phyloP scores from a whole-genome alignment of 352 stramenopile species.

The Globisporangium rhizosaccharum region DNA sequence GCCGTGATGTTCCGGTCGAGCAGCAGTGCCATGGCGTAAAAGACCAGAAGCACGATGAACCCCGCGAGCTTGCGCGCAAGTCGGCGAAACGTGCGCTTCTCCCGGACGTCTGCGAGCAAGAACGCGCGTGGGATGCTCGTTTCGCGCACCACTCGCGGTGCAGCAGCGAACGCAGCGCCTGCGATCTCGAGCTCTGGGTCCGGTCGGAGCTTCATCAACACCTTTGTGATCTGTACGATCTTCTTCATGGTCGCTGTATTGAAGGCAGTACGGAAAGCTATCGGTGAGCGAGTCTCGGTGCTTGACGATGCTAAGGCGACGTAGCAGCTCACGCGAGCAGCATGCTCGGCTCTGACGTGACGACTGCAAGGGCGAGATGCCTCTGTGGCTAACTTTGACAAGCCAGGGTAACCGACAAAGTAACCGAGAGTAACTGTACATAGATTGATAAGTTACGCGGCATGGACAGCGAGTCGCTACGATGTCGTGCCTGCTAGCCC shows the following conservation, averaged over 20 bases:
- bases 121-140: constrained; percentile 40
- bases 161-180: neutral
- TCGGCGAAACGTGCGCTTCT: constrained; percentile 60
- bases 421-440: neutral
- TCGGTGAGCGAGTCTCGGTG: neutral
- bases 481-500: too few species aligned
- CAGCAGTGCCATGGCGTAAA: constrained; percentile 51
- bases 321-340: too few species aligned
- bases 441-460: neutral
- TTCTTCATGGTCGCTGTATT: constrained; percentile 11
- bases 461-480: too few species aligned
- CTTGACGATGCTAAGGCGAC: too few species aligned
- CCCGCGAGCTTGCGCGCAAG: constrained; percentile 50
- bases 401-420: too few species aligned
- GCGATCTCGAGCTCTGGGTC: neutral
- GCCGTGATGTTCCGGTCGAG: constrained; percentile 60
- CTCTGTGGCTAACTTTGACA: too few species aligned
- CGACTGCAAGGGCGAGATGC: too few species aligned
- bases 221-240: constrained; percentile 8
- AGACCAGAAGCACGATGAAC: constrained; percentile 51
- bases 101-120: constrained; percentile 49
- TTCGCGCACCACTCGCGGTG: constrained; percentile 3
- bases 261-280: too few species aligned
- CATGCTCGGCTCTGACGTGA: neutral
- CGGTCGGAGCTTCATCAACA: constrained; percentile 5